Conservation (phyloP, 441 rosid species). For the Gossypium schwendimanii region DNA sequence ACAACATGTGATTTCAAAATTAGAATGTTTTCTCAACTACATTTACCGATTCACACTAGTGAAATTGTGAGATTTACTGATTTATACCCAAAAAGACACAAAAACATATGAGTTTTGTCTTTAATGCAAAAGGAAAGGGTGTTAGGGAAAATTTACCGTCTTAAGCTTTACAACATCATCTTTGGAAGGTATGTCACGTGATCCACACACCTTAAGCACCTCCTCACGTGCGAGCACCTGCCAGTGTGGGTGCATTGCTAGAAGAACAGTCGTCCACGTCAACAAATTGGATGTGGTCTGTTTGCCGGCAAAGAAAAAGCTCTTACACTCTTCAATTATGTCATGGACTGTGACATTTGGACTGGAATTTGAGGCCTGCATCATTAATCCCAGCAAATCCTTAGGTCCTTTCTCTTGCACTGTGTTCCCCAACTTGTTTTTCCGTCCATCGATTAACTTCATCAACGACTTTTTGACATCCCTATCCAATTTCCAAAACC, state of each 20-base stretch:
- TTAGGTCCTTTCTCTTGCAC: slow-evolving; percentile 29
- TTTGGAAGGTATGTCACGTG: slow-evolving; percentile 85
- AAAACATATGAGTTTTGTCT: slow-evolving; percentile 22
- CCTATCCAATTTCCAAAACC: slow-evolving; percentile 72
- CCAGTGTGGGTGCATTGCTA: slow-evolving; percentile 97
- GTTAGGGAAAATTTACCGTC: slow-evolving; percentile 53
- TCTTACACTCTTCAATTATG: slow-evolving; percentile 92
- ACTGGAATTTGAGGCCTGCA: slow-evolving; percentile 41
- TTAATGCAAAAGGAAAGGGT: neutral
- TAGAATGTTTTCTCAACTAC: neutral
- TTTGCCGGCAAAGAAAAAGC: slow-evolving; percentile 96
- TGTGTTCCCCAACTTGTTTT: neutral
- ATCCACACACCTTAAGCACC: slow-evolving; percentile 77
- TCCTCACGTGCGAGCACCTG: slow-evolving; percentile 99
- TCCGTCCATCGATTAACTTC: slow-evolving; percentile 53
- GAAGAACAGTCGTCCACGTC: slow-evolving; percentile 94
- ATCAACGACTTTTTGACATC: slow-evolving; percentile 56
- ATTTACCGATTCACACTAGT: no score
- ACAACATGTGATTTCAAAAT: slow-evolving; percentile 6
- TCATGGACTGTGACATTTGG: slow-evolving; percentile 50
- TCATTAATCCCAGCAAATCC: slow-evolving; percentile 83
- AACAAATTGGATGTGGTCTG: slow-evolving; percentile 94
- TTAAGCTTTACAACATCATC: slow-evolving; percentile 86
- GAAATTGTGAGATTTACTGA: neutral
- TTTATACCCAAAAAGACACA: slow-evolving; percentile 18